Evolutionary conservation across 2,329 filamentous ascomycete genomes (phyloP).

Genomic region (Huntiella decipiens): DNA sequence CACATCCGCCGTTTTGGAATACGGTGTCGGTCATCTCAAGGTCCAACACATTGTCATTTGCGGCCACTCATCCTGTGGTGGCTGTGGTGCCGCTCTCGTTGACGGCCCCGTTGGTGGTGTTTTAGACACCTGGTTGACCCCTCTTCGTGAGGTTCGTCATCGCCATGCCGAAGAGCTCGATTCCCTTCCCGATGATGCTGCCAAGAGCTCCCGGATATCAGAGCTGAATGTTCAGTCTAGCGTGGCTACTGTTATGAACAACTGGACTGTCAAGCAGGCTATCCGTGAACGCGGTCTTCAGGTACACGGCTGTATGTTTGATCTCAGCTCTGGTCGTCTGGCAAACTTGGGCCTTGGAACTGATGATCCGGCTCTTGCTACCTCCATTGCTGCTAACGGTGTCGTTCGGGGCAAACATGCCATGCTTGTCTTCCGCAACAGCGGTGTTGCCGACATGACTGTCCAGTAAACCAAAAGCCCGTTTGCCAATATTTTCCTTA

Average conservation of each 20-base stretch:
- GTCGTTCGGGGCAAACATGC: slow-evolving; percentile 29
- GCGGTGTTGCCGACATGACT: slow-evolving; percentile 21
- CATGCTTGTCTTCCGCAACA: slow-evolving; percentile 28
- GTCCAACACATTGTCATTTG: slow-evolving; percentile 54
- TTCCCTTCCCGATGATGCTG: slow-evolving; percentile 31
- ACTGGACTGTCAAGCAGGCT: slow-evolving; percentile 49
- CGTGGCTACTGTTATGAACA: slow-evolving; percentile 47
- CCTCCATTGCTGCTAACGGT: slow-evolving; percentile 15
- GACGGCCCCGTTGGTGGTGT: slow-evolving; percentile 31
- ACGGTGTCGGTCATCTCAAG: slow-evolving; percentile 52
- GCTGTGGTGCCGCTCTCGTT: slow-evolving; percentile 39
- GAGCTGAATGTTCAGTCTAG: slow-evolving; percentile 60
- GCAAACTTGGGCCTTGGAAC: slow-evolving; percentile 29
- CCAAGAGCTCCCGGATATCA: slow-evolving; percentile 41
- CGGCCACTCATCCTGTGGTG: slow-evolving; percentile 49
- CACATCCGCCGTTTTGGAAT: slow-evolving; percentile 59
- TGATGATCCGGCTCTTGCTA: slow-evolving; percentile 12
- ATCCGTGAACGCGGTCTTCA: slow-evolving; percentile 49
- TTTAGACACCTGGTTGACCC: slow-evolving; percentile 35
- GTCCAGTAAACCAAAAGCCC: slow-evolving; percentile 10
- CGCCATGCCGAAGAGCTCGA: slow-evolving; percentile 36
- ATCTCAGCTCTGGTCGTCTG: slow-evolving; percentile 32
- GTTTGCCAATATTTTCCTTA: neutral
- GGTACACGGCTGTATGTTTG: slow-evolving; percentile 63
- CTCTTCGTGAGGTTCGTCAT: slow-evolving; percentile 26